phyloP scores from a whole-genome alignment of 768 basidiomycete genomes.

The Suillus plorans region DNA sequence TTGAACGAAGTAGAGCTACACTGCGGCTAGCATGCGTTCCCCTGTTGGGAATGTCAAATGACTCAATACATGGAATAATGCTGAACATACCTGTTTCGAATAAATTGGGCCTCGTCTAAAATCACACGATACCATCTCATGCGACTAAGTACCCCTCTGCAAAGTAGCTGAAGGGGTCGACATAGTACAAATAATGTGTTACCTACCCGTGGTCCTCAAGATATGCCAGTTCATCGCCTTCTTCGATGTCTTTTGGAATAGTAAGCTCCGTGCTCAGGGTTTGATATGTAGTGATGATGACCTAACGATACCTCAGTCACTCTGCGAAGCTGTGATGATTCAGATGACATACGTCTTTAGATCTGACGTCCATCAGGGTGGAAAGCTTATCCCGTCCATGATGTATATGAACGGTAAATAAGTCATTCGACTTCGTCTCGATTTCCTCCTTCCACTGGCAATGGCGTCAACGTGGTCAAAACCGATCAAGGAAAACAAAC shows the following conservation, averaged over 20 bases:
- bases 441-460: slow-evolving; percentile 74
- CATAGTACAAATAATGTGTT: neutral
- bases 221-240: slow-evolving; percentile 48
- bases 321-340: slow-evolving; percentile 1
- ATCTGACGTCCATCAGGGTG: slow-evolving; percentile 47
- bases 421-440: slow-evolving; percentile 60
- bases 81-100: slow-evolving; percentile 54
- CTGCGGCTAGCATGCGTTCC: slow-evolving; percentile 57
- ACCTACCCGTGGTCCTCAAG: slow-evolving; percentile 49
- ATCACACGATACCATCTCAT: slow-evolving; percentile 68
- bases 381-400: slow-evolving; percentile 71
- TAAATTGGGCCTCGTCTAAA: slow-evolving; percentile 79
- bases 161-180: neutral
- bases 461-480: neutral
- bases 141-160: slow-evolving; percentile 59
- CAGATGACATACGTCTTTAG: slow-evolving; percentile 46
- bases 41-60: slow-evolving; percentile 26
- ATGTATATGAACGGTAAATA: slow-evolving; percentile 66
- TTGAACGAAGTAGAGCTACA: slow-evolving; percentile 58
- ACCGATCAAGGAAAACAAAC: slow-evolving; percentile 7
- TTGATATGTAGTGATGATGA: slow-evolving; percentile 78
- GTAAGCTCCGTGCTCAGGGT: slow-evolving; percentile 62
- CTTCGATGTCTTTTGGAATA: slow-evolving; percentile 48
- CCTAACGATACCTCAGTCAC: slow-evolving; percentile 33
- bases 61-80: neutral